These are phyloP conservation scores for Exidia glandulosa DNA, from an alignment of 768 basidiomycete species.

Conservation along the genomic window DNA sequence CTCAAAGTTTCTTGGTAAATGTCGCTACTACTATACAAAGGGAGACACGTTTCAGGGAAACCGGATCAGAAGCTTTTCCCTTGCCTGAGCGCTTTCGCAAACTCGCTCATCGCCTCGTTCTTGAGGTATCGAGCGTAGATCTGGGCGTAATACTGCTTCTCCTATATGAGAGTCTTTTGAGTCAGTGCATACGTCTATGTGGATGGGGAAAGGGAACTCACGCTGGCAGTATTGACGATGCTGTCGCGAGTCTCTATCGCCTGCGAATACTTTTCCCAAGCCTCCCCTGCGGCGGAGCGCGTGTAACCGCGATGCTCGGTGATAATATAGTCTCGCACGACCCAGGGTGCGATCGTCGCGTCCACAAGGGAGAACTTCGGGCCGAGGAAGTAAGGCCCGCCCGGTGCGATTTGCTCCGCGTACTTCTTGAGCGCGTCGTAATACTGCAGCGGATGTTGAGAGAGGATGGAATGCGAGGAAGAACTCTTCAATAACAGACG, in stretches of 20 bases:
- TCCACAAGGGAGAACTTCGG: constrained; percentile 44
- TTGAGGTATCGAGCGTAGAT: constrained; percentile 46
- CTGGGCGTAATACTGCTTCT: constrained; percentile 31
- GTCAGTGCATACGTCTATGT: not conserved
- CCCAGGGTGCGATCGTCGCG: constrained; percentile 46
- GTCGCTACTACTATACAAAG: too few species aligned
- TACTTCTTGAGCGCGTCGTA: constrained; percentile 27
- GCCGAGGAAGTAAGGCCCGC: constrained; percentile 47
- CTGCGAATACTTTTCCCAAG: constrained; percentile 36
- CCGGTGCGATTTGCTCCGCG: constrained; percentile 19
- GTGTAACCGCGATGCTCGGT: constrained; percentile 38
- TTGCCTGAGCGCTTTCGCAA: constrained; percentile 40
- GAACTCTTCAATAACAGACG: not conserved
- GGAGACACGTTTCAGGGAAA: too few species aligned
- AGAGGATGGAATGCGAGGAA: too few species aligned
- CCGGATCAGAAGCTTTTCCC: constrained; percentile 28
- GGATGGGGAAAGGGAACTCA: constrained; percentile 12
- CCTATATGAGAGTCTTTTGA: constrained; percentile 12
- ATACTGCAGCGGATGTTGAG: too few species aligned
- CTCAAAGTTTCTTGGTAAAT: too few species aligned
- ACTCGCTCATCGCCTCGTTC: constrained; percentile 44
- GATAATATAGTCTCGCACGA: constrained; percentile 35
- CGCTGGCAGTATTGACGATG: constrained; percentile 34
- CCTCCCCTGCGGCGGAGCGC: constrained; percentile 28
- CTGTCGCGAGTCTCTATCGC: constrained; percentile 32